Evolutionary conservation across 2,329 filamentous ascomycete genomes (phyloP).

Genomic region (Botrytis porri): DNA sequence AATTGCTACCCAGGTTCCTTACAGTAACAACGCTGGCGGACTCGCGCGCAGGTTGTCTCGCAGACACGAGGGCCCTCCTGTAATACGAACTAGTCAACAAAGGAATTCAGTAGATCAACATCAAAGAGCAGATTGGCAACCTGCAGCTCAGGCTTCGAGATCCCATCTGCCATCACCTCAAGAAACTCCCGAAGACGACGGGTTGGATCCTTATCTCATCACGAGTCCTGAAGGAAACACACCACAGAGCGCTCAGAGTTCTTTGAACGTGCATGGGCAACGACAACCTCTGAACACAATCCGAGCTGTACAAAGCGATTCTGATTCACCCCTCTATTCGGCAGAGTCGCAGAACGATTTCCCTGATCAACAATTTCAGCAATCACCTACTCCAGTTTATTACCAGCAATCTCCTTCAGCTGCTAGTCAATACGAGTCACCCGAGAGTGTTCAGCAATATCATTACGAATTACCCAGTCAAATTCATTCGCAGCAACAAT

Average conservation of each 20-base stretch:
- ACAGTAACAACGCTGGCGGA: constrained; percentile 49
- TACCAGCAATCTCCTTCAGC: constrained; percentile 13
- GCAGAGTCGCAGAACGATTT: constrained; percentile 38
- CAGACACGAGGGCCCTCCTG: constrained; percentile 49
- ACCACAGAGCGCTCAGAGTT: constrained; percentile 24
- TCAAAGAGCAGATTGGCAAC: constrained; percentile 39
- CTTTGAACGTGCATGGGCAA: not conserved
- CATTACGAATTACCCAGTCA: constrained; percentile 31
- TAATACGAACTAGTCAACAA: constrained; percentile 44
- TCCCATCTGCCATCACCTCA: constrained; percentile 35
- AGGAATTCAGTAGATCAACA: constrained; percentile 41
- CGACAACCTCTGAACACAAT: constrained; percentile 32
- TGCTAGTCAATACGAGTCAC: constrained; percentile 20
- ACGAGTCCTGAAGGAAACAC: constrained; percentile 26
- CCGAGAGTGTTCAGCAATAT: constrained; percentile 32
- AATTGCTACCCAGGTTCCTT: constrained; percentile 16
- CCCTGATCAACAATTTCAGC: constrained; percentile 39
- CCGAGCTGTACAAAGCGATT: constrained; percentile 31
- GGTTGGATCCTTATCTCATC: constrained; percentile 35
- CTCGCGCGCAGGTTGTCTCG: constrained; percentile 55
- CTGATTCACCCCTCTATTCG: constrained; percentile 26
- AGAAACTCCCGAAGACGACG: constrained; percentile 34
- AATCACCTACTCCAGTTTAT: constrained; percentile 20
- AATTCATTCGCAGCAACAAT: constrained; percentile 30
- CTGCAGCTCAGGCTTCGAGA: constrained; percentile 37